Evolutionary conservation across 2,329 filamentous ascomycete genomes (phyloP), one percentile per base, ranked within the genome.

Genomic region (Remersonia thermophila): DNA sequence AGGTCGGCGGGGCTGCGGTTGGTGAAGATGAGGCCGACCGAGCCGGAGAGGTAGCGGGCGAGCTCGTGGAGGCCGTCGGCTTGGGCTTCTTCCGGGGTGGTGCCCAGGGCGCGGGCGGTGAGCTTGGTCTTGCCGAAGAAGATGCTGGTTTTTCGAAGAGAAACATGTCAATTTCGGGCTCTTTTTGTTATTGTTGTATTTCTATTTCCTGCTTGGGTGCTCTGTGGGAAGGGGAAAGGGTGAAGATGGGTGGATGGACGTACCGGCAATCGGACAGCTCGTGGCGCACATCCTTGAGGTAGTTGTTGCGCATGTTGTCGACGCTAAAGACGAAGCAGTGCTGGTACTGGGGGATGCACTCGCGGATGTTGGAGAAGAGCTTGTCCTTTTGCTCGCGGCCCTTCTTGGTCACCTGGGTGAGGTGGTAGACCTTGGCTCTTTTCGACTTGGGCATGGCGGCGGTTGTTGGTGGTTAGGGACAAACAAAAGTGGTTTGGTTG

Each of bases 61-160:
- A 95, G 75, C 44, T 65, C 62, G 56, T 83, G 69, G 52, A 91
- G 75, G 55, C 84, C 83, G 30, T 83, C 74, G 49, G 84, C 82
- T 61, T 83, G 73, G 62, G 87, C 84, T 52, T 84, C 81, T 54
- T 83, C 80, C 48, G 77, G 70, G 36, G 69, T 78, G 46, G 73
- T 73, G 55, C 91, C 91, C 17, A 98, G 80, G 39, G 91, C 87
- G 63, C 91, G 89, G 51, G 83, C 79, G 86, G 96, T 96, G 60
- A 98, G 87, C 66, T 96, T 96, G 41, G 89, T 96, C 69, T 96
- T 98, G 65, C 89, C 91, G 63, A 95, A 96, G 76, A 96, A 96
- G 58, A 98, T 68, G 51, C 87, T 91, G 51, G n/a, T n/a, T n/a
- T n/a, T n/a, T 32, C 15, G 13, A 27, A 13, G 16, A 11, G 9